A percentile compares a stretch with the other conserved stretches of the same genome.
phyloP scores from a whole-genome alignment of 1,284 basidiomycete species.

The Puccinia hordei region DNA sequence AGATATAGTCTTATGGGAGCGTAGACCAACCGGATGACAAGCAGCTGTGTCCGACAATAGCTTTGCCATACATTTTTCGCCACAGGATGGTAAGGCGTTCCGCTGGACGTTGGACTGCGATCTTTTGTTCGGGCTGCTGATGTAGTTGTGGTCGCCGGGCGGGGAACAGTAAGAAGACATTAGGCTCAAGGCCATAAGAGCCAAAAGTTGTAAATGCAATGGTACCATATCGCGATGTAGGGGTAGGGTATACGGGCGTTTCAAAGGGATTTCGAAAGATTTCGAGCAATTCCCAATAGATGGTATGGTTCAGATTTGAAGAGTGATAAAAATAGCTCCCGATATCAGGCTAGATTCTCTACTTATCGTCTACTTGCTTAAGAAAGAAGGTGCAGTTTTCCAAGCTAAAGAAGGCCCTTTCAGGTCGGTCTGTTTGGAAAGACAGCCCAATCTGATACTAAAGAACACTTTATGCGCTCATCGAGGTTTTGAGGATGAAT shows the following conservation, averaged over 20 bases:
- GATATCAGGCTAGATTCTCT: not conserved
- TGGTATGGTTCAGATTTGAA: not conserved
- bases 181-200: not conserved
- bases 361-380: not conserved
- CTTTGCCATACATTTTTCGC: conserved; percentile 14
- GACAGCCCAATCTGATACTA: not conserved
- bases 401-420: not conserved
- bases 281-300: not conserved
- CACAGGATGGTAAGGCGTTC: conserved; percentile 19
- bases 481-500: conserved; percentile 3
- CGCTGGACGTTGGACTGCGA: not conserved
- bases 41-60: not conserved
- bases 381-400: not conserved
- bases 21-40: conserved; percentile 25
- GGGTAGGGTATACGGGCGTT: not conserved
- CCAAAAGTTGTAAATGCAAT: not conserved
- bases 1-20: not conserved
- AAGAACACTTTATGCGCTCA: not conserved
- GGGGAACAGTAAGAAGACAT: not conserved
- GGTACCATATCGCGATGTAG: not conserved
- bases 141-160: not conserved
- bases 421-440: conserved; percentile 8
- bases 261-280: not conserved
- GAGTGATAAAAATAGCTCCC: not conserved
- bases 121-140: not conserved